Conservation (phyloP, 1,139 yeast genomes). For the Tardiomyces blankii region DNA sequence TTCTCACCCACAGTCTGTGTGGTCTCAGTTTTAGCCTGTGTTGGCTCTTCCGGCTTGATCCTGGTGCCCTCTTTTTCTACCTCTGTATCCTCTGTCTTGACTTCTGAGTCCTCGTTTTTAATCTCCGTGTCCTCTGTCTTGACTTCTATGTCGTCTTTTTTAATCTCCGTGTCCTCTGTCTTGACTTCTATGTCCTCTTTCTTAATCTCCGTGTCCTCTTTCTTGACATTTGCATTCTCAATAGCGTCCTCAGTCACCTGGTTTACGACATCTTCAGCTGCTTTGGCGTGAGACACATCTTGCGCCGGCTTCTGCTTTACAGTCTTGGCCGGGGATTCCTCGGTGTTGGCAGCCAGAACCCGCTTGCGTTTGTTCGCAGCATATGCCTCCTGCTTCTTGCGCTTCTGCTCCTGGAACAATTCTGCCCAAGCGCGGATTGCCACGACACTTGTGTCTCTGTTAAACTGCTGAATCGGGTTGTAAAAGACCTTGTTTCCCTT, state of each 20-base stretch:
- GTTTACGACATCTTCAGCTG: not conserved
- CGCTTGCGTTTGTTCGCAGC: conserved; percentile 17
- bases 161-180: conserved; percentile 1
- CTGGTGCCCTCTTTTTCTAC: no score
- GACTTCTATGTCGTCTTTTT: no score
- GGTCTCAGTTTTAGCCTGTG: no score
- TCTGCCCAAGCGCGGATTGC: conserved; percentile 83
- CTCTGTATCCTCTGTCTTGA: no score
- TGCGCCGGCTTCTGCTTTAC: not conserved
- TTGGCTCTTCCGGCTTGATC: not conserved
- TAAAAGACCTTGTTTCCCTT: conserved; percentile 77
- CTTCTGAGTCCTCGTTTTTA: no score
- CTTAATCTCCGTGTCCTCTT: no score
- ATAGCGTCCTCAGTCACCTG: no score
- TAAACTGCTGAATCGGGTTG: conserved; percentile 93
- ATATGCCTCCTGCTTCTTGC: conserved; percentile 20
- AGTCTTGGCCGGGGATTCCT: not conserved
- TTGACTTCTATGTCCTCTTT: not conserved
- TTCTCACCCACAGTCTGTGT: conserved; percentile 6
- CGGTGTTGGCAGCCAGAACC: conserved; percentile 6
- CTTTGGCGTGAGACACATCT: conserved; percentile 2
- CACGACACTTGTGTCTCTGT: conserved; percentile 78
- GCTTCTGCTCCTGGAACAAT: conserved; percentile 29
- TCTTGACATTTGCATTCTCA: no score
- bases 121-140: no score